Evolutionary conservation across 2,329 filamentous ascomycete genomes (phyloP), one percentile per base, ranked within the genome.

Genomic region (Ceratocystis cubensis): DNA sequence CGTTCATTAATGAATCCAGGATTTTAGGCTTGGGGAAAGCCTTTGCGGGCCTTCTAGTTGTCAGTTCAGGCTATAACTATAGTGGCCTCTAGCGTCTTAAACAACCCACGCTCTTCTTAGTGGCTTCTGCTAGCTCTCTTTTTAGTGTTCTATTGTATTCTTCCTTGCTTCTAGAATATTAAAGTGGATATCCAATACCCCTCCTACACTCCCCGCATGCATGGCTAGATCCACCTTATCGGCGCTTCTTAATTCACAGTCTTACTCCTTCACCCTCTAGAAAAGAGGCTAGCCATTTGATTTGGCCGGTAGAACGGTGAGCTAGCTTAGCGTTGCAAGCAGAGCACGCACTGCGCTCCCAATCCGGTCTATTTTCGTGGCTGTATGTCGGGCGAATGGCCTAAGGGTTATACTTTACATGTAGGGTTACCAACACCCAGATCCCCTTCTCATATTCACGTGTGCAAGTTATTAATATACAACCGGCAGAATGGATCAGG

Each of bases 21-120:
- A n/a, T 30, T 15, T 30, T 57, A 15, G 10, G 53, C 17, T 57
- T 57, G 53, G 53, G 17, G 53, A 57, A 8, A 28, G 22, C 30
- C 10, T 22, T 57, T 57, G 22, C 53, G 25, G 53, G 53, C 53
- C 53, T 57, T 57, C 53, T 57, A 57, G 53, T 15, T 57, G 53
- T 57, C 25, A 57, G 53, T 57, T 30, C 53, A 57, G 25, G 13
- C 46, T 25, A 50, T 3, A 50, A 17, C 25, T 28, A 57, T 57
- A 33, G 53, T 30, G 10, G 25, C 17, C 22, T 30, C 15, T 57
- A 57, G 53, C 25, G 22, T 17, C 22, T 17, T 57, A 13, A n/a
- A 2, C 53, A n/a, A 15, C 5, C 53, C 53, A 30, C 17, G 53
- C 53, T 57, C 17, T n/a, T 57, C 8, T 17, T 15, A 30, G 25